A percentile compares a stretch with the other conserved stretches of the same genome.
Conservation (phyloP, 805 yeast genomes). For the Suhomyces sp. region DNA sequence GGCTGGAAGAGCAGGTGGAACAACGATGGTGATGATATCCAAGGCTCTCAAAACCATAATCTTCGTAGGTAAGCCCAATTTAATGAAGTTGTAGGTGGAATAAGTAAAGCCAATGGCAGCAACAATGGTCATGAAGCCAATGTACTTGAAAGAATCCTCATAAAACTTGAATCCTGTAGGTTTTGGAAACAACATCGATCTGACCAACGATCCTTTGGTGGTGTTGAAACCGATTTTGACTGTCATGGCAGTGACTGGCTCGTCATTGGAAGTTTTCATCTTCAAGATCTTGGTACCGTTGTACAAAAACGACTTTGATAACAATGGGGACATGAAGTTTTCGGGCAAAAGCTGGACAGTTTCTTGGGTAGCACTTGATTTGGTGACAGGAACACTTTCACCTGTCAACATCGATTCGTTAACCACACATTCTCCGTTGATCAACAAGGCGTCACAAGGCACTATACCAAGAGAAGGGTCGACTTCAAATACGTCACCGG, state of each 20-base stretch:
- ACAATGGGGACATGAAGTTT: conserved; percentile 61
- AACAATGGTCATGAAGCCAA: conserved; percentile 87
- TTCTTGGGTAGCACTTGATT: conserved; percentile 62
- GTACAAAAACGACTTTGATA: conserved; percentile 75
- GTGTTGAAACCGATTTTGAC: conserved; percentile 91
- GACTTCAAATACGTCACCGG: conserved; percentile 93
- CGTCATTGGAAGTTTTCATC: conserved; percentile 68
- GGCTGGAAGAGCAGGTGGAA: conserved; percentile 98
- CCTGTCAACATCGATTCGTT: conserved; percentile 98
- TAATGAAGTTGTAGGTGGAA: conserved; percentile 79
- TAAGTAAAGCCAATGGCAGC: conserved; percentile 82
- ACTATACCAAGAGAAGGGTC: conserved; percentile 72
- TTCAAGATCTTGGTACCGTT: conserved; percentile 88
- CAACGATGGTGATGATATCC: conserved; percentile 93
- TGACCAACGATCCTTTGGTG: conserved; percentile 87
- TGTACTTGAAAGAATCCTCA: conserved; percentile 90
- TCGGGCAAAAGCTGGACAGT: conserved; percentile 53
- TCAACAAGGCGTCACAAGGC: conserved; percentile 86
- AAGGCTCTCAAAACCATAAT: conserved; percentile 83
- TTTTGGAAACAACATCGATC: conserved; percentile 96
- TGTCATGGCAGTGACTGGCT: conserved; percentile 82
- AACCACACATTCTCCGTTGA: conserved; percentile 93
- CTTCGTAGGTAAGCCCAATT: conserved; percentile 64
- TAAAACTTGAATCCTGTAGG: conserved; percentile 93
- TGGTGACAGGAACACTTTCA: conserved; percentile 95